These are phyloP conservation scores for Dothidotthia symphoricarpi DNA, from an alignment of 2,329 filamentous ascomycete species.

Conservation along the genomic window DNA sequence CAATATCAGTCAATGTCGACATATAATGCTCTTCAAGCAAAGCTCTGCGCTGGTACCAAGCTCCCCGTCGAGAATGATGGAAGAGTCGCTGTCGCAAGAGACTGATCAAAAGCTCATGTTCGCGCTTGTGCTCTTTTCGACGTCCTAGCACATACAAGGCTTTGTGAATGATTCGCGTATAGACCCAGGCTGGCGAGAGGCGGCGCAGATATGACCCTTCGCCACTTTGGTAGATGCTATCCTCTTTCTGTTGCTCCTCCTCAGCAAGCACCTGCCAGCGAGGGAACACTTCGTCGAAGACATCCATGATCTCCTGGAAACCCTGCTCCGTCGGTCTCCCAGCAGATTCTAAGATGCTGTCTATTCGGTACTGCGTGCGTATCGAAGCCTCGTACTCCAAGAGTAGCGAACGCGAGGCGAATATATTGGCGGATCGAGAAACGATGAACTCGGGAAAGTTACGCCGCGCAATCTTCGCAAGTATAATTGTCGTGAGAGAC, in stretches of 20 bases:
- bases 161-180: constrained; percentile 91
- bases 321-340: constrained; percentile 66
- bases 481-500: constrained; percentile 88
- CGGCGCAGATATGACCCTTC: constrained; percentile 87
- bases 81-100: constrained; percentile 80
- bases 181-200: constrained; percentile 88
- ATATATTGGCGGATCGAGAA: constrained; percentile 85
- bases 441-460: constrained; percentile 92
- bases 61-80: constrained; percentile 77
- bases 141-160: constrained; percentile 74
- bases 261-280: constrained; percentile 73
- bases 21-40: constrained; percentile 95
- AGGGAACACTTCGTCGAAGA: constrained; percentile 72
- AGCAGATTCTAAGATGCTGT: constrained; percentile 77
- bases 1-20: constrained; percentile 47
- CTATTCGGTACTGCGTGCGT: constrained; percentile 75
- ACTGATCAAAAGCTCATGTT: constrained; percentile 71
- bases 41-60: constrained; percentile 95
- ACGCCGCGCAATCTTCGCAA: constrained; percentile 81
- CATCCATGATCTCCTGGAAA: constrained; percentile 65
- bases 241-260: constrained; percentile 77
- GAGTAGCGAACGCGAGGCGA: constrained; percentile 69
- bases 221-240: constrained; percentile 71
- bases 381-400: constrained; percentile 89
- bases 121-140: constrained; percentile 74